Evolutionary conservation across 2,329 filamentous ascomycete species (phyloP).

Genomic region (Neofusicoccum sp.): DNA sequence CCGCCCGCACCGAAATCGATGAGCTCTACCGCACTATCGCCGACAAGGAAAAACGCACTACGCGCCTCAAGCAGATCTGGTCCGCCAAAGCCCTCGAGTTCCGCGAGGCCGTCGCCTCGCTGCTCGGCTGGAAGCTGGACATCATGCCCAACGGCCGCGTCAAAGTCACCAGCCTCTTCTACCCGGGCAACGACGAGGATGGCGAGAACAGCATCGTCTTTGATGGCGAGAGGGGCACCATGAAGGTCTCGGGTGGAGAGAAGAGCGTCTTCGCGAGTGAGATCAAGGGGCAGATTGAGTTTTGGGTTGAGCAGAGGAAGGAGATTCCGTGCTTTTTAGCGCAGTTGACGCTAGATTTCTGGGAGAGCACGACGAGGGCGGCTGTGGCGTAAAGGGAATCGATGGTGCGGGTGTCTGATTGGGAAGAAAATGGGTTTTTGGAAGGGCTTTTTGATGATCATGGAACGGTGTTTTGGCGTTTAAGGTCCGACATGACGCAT

Average conservation of each 20-base stretch:
- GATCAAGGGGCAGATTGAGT: constrained; percentile 83
- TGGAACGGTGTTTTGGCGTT: neutral
- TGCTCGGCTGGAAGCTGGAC: constrained; percentile 90
- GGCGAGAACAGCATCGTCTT: constrained; percentile 67
- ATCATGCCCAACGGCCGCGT: constrained; percentile 98
- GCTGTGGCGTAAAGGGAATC: constrained; percentile 28
- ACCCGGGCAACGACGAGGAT: constrained; percentile 67
- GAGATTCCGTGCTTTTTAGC: constrained; percentile 93
- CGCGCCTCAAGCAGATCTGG: constrained; percentile 90
- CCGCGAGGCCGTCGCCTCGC: constrained; percentile 87
- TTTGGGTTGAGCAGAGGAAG: constrained; percentile 92
- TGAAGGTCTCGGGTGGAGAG: constrained; percentile 94
- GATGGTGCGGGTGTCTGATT: neutral
- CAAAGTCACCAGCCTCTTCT: constrained; percentile 82
- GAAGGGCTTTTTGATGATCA: neutral
- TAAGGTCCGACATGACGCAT: too few species aligned
- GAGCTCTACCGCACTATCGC: constrained; percentile 54
- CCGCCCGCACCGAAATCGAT: constrained; percentile 71
- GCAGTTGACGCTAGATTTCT: constrained; percentile 89
- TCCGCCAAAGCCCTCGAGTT: constrained; percentile 88
- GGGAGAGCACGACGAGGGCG: constrained; percentile 54
- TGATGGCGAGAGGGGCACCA: constrained; percentile 89
- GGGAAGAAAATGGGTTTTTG: too few species aligned
- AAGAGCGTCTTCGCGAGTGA: constrained; percentile 80
- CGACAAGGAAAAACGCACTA: constrained; percentile 74